Conservation (phyloP, 306 rosid species). For the Cotoneaster glaucophyllus region DNA sequence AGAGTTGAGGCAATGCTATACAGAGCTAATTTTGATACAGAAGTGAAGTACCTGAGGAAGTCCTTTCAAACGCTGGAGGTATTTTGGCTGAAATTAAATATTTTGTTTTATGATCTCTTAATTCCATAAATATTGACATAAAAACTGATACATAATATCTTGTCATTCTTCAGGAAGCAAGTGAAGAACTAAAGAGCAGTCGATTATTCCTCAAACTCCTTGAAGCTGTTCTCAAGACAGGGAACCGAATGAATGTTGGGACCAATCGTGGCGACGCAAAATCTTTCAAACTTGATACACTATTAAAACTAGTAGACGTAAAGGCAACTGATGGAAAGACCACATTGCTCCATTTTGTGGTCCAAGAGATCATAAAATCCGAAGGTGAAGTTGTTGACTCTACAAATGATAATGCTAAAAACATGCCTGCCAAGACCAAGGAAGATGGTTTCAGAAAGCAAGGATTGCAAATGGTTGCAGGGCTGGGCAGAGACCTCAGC, state of each 20-base stretch:
- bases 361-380: constrained; percentile 91
- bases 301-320: constrained; percentile 83
- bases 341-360: constrained; percentile 94
- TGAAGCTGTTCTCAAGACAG: constrained; percentile 97
- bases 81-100: constrained; percentile 1
- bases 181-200: constrained; percentile 84
- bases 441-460: constrained; percentile 79
- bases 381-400: constrained; percentile 67
- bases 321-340: constrained; percentile 98
- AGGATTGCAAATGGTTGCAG: constrained; percentile 85
- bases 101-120: constrained; percentile 12
- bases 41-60: constrained; percentile 77
- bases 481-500: constrained; percentile 77
- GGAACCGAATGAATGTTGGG: constrained; percentile 98
- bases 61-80: constrained; percentile 94
- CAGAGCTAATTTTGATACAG: constrained; percentile 89
- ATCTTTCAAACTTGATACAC: constrained; percentile 89
- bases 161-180: constrained; percentile 61
- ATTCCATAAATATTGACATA: constrained; percentile 15
- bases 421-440: constrained; percentile 34
- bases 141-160: constrained; percentile 16
- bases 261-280: constrained; percentile 94
- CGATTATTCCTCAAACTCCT: constrained; percentile 87
- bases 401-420: constrained; percentile 40
- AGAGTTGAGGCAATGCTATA: constrained; percentile 99